Evolutionary conservation across 148 eudicot species (phyloP).

Genomic region (Camellia lanceoleosa): DNA sequence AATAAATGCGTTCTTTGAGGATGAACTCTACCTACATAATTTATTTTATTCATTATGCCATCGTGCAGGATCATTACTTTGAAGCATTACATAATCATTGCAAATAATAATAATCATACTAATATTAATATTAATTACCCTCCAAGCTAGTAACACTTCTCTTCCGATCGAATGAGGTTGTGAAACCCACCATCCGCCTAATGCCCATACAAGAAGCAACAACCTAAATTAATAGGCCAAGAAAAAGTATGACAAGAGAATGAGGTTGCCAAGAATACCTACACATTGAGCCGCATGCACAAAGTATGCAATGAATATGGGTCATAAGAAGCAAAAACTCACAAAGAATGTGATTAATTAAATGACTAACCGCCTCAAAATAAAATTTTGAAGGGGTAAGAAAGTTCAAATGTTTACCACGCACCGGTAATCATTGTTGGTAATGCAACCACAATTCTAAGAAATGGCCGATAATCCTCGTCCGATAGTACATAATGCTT

Average conservation of each 20-base stretch:
- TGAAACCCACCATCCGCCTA: background rate
- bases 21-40: too few relatives aligned
- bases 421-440: conserved; percentile 95
- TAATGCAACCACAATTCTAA: conserved; percentile 83
- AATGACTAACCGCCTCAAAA: background rate
- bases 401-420: conserved; percentile 48
- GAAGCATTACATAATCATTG: too few relatives aligned
- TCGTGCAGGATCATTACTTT: too few relatives aligned
- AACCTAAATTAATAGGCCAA: background rate
- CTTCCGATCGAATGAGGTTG: conserved; percentile 68
- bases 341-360: background rate
- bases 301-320: background rate
- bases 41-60: too few relatives aligned
- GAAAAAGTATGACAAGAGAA: background rate
- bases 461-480: conserved; percentile 68
- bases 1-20: too few relatives aligned
- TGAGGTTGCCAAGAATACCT: background rate
- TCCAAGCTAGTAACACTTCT: conserved; percentile 92
- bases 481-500: conserved; percentile 96
- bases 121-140: too few relatives aligned
- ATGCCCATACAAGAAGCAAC: background rate
- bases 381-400: background rate
- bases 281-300: background rate
- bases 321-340: too few relatives aligned
- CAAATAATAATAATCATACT: too few relatives aligned